These are phyloP conservation scores for Akanthomyces muscarius DNA, from an alignment of 2,329 filamentous ascomycete species.

Conservation along the genomic window DNA sequence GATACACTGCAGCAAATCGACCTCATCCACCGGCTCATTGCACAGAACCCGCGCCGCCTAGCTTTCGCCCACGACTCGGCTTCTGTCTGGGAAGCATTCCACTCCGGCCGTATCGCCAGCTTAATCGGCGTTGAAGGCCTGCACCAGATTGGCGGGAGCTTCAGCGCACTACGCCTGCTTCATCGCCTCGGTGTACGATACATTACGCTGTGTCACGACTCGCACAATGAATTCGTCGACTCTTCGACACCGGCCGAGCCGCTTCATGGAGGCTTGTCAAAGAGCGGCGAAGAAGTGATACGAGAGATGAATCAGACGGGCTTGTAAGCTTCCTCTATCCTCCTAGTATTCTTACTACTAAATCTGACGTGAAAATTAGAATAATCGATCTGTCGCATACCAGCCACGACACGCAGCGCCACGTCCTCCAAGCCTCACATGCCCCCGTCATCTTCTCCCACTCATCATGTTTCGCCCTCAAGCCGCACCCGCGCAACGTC, in stretches of 20 bases:
- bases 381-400: too few relatives aligned
- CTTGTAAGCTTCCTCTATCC: too few relatives aligned
- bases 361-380: too few relatives aligned
- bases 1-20: slow-evolving; percentile 60
- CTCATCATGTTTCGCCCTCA: too few relatives aligned
- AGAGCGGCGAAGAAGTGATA: too few relatives aligned
- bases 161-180: slow-evolving; percentile 66
- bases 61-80: slow-evolving; percentile 55
- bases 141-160: slow-evolving; percentile 81
- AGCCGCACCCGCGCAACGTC: too few relatives aligned
- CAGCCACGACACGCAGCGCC: too few relatives aligned
- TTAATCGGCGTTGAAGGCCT: slow-evolving; percentile 75
- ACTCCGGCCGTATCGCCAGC: slow-evolving; percentile 59
- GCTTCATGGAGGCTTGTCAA: too few relatives aligned
- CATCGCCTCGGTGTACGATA: slow-evolving; percentile 75
- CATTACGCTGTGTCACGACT: slow-evolving; percentile 76
- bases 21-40: slow-evolving; percentile 53
- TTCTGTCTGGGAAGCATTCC: slow-evolving; percentile 56
- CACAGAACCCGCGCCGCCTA: slow-evolving; percentile 62
- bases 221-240: slow-evolving; percentile 1
- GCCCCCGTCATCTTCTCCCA: too few relatives aligned
- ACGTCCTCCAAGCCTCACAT: too few relatives aligned
- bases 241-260: background rate
- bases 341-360: too few relatives aligned
- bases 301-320: too few relatives aligned